Percentiles rank a stretch among this genome's conserved stretches.
Conservation (phyloP, 2,329 filamentous ascomycete genomes). For the Dactylonectria estremocensis region DNA sequence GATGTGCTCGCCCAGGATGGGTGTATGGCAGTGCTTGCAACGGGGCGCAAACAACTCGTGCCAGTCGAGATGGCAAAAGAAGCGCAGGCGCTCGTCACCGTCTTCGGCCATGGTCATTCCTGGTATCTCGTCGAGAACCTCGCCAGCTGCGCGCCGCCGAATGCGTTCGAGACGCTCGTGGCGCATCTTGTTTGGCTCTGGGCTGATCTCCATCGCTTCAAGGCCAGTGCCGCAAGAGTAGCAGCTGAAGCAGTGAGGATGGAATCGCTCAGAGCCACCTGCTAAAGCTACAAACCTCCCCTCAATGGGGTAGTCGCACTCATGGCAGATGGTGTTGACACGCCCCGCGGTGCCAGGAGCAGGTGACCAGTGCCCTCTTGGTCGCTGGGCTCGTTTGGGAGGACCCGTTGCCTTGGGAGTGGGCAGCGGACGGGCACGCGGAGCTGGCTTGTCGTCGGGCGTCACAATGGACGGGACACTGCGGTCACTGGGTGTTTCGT, state of each 20-base stretch:
- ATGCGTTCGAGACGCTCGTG: conserved; percentile 82
- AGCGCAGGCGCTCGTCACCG: conserved; percentile 81
- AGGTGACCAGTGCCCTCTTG: conserved; percentile 73
- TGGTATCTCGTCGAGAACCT: conserved; percentile 73
- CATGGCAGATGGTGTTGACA: conserved; percentile 82
- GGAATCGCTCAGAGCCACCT: conserved; percentile 82
- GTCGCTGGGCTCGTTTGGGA: conserved; percentile 57
- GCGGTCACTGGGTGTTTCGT: conserved; percentile 11
- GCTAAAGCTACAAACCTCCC: conserved; percentile 91
- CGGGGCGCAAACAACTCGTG: conserved; percentile 94
- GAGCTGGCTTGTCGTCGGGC: conserved; percentile 57
- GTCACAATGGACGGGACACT: conserved; percentile 63
- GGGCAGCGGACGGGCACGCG: conserved; percentile 58
- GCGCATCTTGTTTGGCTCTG: conserved; percentile 84
- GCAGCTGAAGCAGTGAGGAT: conserved; percentile 94
- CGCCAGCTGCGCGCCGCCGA: conserved; percentile 70
- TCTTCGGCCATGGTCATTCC: conserved; percentile 78
- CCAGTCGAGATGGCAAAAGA: conserved; percentile 99
- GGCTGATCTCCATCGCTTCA: conserved; percentile 96
- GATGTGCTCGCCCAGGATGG: conserved; percentile 95
- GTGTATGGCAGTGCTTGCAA: conserved; percentile 96
- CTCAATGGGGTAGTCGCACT: conserved; percentile 87
- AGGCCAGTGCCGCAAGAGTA: conserved; percentile 89
- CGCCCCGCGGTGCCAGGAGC: conserved; percentile 63
- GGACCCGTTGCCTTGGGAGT: conserved; percentile 57